Evolutionary conservation across 345 rosid species (phyloP).

Genomic region (Luvunga scandens): DNA sequence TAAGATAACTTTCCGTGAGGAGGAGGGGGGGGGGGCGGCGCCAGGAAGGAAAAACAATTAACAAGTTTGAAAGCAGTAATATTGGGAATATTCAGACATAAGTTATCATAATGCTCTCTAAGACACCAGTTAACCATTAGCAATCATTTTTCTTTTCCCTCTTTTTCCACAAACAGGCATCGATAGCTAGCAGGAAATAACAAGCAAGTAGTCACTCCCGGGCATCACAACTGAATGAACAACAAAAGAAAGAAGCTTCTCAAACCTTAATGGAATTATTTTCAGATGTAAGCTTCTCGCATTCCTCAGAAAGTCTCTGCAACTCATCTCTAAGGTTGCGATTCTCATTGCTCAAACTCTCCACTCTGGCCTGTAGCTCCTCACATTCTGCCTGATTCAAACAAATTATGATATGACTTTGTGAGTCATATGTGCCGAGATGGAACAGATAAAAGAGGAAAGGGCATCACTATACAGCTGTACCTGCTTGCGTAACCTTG

Average conservation of each 20-base stretch:
- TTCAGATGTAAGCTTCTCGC: conserved; percentile 83
- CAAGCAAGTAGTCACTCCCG: background rate
- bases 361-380: conserved; percentile 80
- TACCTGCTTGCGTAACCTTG: conserved; percentile 98
- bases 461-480: background rate
- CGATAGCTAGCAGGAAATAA: background rate
- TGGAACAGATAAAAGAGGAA: background rate
- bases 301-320: conserved; percentile 75
- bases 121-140: background rate
- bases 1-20: too few species aligned
- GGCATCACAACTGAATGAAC: background rate
- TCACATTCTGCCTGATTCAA: conserved; percentile 79
- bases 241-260: background rate
- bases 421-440: background rate
- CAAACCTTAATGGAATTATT: conserved; percentile 79
- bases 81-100: background rate
- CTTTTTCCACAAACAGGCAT: background rate
- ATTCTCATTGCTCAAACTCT: conserved; percentile 62
- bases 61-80: background rate
- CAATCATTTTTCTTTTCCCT: background rate
- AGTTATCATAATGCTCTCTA: background rate
- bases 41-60: too few species aligned
- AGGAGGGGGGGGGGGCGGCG: too few species aligned
- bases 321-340: conserved; percentile 69
- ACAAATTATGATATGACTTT: background rate